phyloP scores from a whole-genome alignment of 495 filamentous ascomycete genomes.

The Ascobolus immersus region DNA sequence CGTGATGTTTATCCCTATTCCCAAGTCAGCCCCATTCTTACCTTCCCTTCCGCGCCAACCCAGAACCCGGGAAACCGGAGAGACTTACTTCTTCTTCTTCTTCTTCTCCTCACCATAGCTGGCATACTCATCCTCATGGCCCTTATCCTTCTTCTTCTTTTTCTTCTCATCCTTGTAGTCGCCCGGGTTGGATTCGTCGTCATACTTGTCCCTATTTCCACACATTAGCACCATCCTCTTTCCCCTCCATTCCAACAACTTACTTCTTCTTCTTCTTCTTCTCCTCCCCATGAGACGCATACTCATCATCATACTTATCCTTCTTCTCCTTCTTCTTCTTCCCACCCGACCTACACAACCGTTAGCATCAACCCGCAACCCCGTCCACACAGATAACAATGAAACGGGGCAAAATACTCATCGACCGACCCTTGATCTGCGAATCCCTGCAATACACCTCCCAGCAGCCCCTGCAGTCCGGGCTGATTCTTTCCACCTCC shows the following conservation, averaged over 20 bases:
- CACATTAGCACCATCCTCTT: no score
- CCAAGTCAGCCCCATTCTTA: no score
- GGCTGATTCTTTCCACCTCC: no score
- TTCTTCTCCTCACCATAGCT: conserved; percentile 9
- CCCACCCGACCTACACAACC: conserved; percentile 1
- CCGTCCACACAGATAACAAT: background rate
- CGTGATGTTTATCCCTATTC: no score
- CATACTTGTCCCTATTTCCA: conserved; percentile 1
- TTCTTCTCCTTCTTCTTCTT: conserved; percentile 7
- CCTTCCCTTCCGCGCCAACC: background rate
- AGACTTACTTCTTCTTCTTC: conserved; percentile 4
- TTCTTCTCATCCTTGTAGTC: conserved; percentile 4
- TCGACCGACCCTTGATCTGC: conserved; percentile 11
- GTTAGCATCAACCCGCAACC: conserved; percentile 1
- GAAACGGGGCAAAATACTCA: no score
- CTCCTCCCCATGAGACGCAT: conserved; percentile 1
- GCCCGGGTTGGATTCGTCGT: background rate
- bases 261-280: conserved; percentile 4
- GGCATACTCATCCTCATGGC: conserved; percentile 8
- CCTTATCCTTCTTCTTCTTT: conserved; percentile 7
- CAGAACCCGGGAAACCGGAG: no score
- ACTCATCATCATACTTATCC: background rate
- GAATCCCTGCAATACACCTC: conserved; percentile 10
- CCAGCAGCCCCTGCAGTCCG: conserved; percentile 8
- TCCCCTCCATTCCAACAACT: no score